Evolutionary conservation across 2,329 filamentous ascomycete species (phyloP), one percentile per base, ranked within the genome.

Genomic region (Camptophora hylomeconis): DNA sequence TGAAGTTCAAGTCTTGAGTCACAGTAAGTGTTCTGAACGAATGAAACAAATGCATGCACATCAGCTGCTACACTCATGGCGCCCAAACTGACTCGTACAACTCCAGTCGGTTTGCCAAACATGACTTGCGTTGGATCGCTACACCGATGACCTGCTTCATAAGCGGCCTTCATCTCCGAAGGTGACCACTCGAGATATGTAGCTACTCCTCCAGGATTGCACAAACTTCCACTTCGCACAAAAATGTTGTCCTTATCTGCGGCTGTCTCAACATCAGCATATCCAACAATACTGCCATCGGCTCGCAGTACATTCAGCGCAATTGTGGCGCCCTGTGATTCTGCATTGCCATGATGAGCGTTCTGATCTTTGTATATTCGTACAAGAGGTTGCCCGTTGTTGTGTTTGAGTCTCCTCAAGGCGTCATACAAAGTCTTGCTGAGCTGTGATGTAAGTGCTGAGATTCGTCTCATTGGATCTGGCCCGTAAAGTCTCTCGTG

Each of bases 31-130:
- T 83, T 76, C n/a, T 58, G 50, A 10, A 92, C 51, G 44, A 92
- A 92, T 1, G 57, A 54, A 17, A 87, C 39, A 30, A 94, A 82
- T 8, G 54, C 59, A 17, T 74, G 62, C 7, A 93, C 71, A 49
- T 95, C 87, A 5, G 61, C 59, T 15, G 69, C 47, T 5, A 72
- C 87, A 45, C 80, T 93, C 80, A 93, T 92, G 0, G 86, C 81
- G 3, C 87, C 87, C 0, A 95, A 52, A 44, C 86, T 94, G 17
- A 75, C 73, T 35, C 87, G 72, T 37, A 94, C 70, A 20, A 92
- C 72, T 1, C 87, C 89, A 0, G 83, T 92, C 2, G 86, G 82
- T 44, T 86, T 92, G n/a, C 82, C 84, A 18, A 69, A 67, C 40
- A 87, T 72, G 21, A 92, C 66, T 37, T 92, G 82, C 43, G 79